Percentiles rank a stretch among this genome's conserved stretches.
Conservation (phyloP, 345 rosid genomes). For the Turritis glabra region DNA sequence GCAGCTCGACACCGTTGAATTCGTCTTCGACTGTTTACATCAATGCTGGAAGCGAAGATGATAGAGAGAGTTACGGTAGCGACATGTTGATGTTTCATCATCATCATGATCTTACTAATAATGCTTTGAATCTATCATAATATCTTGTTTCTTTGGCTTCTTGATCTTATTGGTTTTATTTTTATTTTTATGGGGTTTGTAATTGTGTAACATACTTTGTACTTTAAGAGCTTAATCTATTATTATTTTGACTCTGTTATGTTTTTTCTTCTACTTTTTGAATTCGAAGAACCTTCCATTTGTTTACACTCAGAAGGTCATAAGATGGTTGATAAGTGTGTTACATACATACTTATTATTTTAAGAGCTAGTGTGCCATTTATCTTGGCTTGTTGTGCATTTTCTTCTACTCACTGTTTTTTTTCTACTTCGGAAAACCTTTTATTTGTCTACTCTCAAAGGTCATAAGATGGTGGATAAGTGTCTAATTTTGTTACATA, state of each 20-base stretch:
- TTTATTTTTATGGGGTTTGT: neutral
- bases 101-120: constrained; percentile 19
- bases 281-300: neutral
- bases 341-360: too few species aligned
- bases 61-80: constrained; percentile 39
- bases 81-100: constrained; percentile 39
- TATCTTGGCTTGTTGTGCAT: neutral
- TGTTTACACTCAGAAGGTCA: neutral
- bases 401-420: neutral
- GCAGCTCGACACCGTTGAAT: constrained; percentile 34
- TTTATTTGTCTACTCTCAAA: neutral
- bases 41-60: constrained; percentile 41
- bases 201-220: constrained; percentile 8
- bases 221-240: neutral
- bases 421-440: too few species aligned
- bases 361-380: neutral
- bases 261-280: neutral
- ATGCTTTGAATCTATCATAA: constrained; percentile 16
- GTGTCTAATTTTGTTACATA: neutral
- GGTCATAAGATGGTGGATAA: too few species aligned
- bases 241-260: neutral
- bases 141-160: neutral
- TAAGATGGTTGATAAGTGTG: too few species aligned
- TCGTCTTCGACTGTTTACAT: constrained; percentile 28
- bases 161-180: neutral